A percentile compares a stretch with the other conserved stretches of the same genome.
phyloP scores from a whole-genome alignment of 2,329 filamentous ascomycete species.

The Hypocrella siamensis region DNA sequence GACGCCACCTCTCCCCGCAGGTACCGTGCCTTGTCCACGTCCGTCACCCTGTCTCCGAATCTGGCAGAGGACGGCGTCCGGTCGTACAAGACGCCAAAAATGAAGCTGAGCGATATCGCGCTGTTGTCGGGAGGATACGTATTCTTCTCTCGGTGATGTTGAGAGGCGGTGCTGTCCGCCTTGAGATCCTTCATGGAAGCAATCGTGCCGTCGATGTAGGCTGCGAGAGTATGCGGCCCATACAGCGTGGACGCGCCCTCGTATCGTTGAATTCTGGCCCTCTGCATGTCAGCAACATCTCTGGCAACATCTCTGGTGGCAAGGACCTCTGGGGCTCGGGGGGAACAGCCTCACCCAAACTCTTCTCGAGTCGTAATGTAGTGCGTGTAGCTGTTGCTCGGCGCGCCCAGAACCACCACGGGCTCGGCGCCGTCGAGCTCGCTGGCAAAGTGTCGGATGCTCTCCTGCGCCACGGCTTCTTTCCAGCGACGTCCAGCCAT shows the following conservation, averaged over 20 bases:
- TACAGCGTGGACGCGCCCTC: slow-evolving; percentile 84
- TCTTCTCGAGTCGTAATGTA: slow-evolving; percentile 63
- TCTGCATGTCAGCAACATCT: slow-evolving; percentile 1
- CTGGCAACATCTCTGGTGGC: background rate
- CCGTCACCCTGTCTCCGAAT: slow-evolving; percentile 52
- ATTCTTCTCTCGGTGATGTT: slow-evolving; percentile 21
- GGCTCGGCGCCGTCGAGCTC: slow-evolving; percentile 30
- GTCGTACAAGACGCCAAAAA: slow-evolving; percentile 63
- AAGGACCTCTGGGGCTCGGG: no score
- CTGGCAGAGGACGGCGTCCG: slow-evolving; percentile 43
- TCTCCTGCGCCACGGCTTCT: slow-evolving; percentile 43
- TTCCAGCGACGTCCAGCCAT: slow-evolving; percentile 87
- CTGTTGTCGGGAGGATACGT: slow-evolving; percentile 63
- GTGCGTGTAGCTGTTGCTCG: slow-evolving; percentile 77
- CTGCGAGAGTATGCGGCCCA: slow-evolving; percentile 69
- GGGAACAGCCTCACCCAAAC: slow-evolving; percentile 15
- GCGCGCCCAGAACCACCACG: slow-evolving; percentile 67
- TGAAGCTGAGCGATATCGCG: slow-evolving; percentile 60
- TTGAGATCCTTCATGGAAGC: slow-evolving; percentile 52
- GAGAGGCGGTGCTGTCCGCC: slow-evolving; percentile 20
- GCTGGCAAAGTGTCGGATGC: slow-evolving; percentile 23
- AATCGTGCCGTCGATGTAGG: slow-evolving; percentile 69
- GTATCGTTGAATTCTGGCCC: slow-evolving; percentile 56
- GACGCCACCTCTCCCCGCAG: slow-evolving; percentile 40
- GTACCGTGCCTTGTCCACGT: slow-evolving; percentile 33